Evolutionary conservation across 1,139 yeast species (phyloP).

Genomic region (Hemisphaericaspora xylofermentans): DNA sequence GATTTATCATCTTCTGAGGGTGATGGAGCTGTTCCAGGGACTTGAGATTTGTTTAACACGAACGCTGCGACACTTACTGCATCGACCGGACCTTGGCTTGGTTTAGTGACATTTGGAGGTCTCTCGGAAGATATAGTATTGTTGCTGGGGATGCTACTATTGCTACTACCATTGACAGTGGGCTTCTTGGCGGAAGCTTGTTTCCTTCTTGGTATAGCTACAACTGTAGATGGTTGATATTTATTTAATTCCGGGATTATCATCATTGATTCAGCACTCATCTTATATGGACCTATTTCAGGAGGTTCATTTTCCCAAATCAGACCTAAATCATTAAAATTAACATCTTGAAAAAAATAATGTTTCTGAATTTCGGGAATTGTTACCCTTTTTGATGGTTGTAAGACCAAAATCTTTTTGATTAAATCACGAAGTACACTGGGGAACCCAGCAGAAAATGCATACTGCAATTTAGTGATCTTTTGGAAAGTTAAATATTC

Average conservation of each 20-base stretch:
- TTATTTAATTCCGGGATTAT: slow-evolving; percentile 46
- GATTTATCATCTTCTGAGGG: slow-evolving; percentile 4
- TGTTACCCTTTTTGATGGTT: slow-evolving; percentile 43
- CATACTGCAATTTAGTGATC: slow-evolving; percentile 55
- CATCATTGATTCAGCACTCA: slow-evolving; percentile 58
- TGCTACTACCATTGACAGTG: slow-evolving; percentile 10
- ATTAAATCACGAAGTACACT: slow-evolving; percentile 47
- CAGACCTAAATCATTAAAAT: slow-evolving; percentile 62
- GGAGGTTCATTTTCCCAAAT: slow-evolving; percentile 80
- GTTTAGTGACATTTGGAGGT: slow-evolving; percentile 18
- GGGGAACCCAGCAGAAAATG: slow-evolving; percentile 58
- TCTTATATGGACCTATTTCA: slow-evolving; percentile 63
- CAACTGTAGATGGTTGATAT: slow-evolving; percentile 20
- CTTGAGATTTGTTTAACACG: slow-evolving; percentile 34
- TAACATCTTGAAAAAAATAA: slow-evolving; percentile 64
- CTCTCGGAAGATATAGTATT: slow-evolving; percentile 12
- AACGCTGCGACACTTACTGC: slow-evolving; percentile 49
- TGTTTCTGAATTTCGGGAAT: slow-evolving; percentile 49
- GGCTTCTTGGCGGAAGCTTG: slow-evolving; percentile 8
- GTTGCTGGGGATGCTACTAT: slow-evolving; percentile 7
- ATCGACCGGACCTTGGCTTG: slow-evolving; percentile 21
- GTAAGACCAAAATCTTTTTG: slow-evolving; percentile 44
- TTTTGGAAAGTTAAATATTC: slow-evolving; percentile 67
- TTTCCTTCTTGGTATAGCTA: slow-evolving; percentile 10
- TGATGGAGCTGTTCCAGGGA: background rate